A percentile compares a stretch with the other conserved stretches of the same genome.
These are phyloP conservation scores for Kalaharituber pfeilii DNA, from an alignment of 2,329 filamentous ascomycete species.

Conservation along the genomic window DNA sequence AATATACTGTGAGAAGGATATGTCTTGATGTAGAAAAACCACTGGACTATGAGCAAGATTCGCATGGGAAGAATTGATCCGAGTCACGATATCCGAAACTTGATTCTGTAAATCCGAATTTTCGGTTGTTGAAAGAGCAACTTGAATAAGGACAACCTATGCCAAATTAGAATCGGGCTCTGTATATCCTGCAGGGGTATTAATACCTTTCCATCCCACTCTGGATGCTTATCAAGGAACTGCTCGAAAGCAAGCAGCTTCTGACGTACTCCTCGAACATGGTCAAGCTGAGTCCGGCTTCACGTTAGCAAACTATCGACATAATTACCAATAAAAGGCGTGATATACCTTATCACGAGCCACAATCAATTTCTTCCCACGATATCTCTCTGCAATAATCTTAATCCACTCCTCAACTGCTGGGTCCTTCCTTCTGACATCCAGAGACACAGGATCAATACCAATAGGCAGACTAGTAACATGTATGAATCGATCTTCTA, in stretches of 20 bases:
- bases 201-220: conserved; percentile 71
- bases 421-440: conserved; percentile 49
- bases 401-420: conserved; percentile 65
- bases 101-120: conserved; percentile 73
- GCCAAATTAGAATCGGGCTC: too few species aligned
- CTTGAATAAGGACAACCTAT: conserved; percentile 87
- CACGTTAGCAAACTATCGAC: conserved; percentile 2
- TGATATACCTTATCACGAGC: conserved; percentile 56
- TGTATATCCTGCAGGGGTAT: too few species aligned
- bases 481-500: conserved; percentile 86
- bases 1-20: conserved; percentile 83
- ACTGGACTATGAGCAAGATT: conserved; percentile 83
- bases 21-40: conserved; percentile 87
- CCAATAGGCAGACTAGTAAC: conserved; percentile 75
- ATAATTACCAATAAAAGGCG: not conserved
- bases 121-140: conserved; percentile 78
- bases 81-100: conserved; percentile 82
- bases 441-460: conserved; percentile 65
- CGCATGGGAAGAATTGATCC: conserved; percentile 81
- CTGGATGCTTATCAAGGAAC: conserved; percentile 82
- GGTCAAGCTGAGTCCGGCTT: conserved; percentile 62
- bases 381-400: conserved; percentile 66
- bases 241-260: conserved; percentile 85
- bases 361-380: conserved; percentile 77
- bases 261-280: conserved; percentile 78